Evolutionary conservation across 2,329 filamentous ascomycete genomes (phyloP).

Genomic region (Phoma sp.): DNA sequence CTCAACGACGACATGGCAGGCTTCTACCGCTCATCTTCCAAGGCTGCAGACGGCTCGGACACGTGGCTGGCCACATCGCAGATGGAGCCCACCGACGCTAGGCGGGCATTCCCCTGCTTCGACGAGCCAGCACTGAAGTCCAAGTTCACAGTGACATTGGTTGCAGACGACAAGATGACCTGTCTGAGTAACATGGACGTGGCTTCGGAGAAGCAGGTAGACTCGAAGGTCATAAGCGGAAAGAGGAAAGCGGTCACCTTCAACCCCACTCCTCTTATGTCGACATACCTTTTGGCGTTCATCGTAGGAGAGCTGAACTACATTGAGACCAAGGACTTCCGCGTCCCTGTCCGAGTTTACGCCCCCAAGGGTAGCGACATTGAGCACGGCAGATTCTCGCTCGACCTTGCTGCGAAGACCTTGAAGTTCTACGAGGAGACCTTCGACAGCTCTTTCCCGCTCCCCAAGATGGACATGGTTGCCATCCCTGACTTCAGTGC

Average conservation of each 20-base stretch:
- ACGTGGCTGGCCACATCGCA: constrained; percentile 89
- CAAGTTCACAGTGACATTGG: constrained; percentile 86
- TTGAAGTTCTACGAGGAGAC: constrained; percentile 95
- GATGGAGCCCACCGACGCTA: constrained; percentile 95
- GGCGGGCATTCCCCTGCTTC: constrained; percentile 93
- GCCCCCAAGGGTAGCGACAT: constrained; percentile 89
- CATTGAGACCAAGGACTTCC: constrained; percentile 89
- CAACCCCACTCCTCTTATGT: constrained; percentile 92
- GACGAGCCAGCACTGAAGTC: constrained; percentile 95
- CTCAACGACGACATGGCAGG: constrained; percentile 97
- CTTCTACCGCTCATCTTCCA: constrained; percentile 96
- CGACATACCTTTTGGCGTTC: constrained; percentile 92
- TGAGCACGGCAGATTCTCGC: constrained; percentile 87
- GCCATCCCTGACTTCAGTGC: constrained; percentile 95
- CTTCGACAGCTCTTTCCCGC: constrained; percentile 83
- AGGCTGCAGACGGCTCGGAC: constrained; percentile 76
- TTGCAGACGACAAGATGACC: constrained; percentile 88
- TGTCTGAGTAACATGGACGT: constrained; percentile 98
- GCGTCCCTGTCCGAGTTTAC: constrained; percentile 92
- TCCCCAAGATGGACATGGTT: constrained; percentile 96
- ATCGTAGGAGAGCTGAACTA: constrained; percentile 93
- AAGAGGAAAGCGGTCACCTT: constrained; percentile 88
- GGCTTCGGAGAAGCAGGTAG: constrained; percentile 75
- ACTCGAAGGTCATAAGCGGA: constrained; percentile 65
- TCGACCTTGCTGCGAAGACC: constrained; percentile 87